Evolutionary conservation across 257 asterid species (phyloP).

Genomic region (Gentiana straminea): DNA sequence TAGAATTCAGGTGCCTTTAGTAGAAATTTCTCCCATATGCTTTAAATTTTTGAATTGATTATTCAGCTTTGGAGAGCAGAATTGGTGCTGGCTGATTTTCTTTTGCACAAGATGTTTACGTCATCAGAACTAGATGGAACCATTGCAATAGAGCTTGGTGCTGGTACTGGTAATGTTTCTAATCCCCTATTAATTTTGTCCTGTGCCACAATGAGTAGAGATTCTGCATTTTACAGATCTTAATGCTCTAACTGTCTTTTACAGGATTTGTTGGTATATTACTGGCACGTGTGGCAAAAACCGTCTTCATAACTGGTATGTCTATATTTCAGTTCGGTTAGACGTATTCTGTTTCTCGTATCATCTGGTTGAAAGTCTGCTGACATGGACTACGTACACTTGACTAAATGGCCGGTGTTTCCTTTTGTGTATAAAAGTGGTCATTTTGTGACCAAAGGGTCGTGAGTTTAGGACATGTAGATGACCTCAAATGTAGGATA

Average conservation of each 20-base stretch:
- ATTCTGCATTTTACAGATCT: neutral
- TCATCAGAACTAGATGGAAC: conserved; percentile 50
- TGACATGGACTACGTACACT: neutral
- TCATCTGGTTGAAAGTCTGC: too few species aligned
- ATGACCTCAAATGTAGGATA: too few species aligned
- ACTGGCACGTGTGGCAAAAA: conserved; percentile 77
- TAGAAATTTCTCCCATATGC: neutral
- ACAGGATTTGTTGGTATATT: conserved; percentile 85
- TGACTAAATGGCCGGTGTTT: neutral
- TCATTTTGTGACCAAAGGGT: too few species aligned
- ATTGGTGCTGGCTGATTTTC: conserved; percentile 75
- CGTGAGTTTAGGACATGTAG: too few species aligned
- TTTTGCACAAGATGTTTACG: conserved; percentile 54
- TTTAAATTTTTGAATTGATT: conserved; percentile 1
- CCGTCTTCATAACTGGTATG: conserved; percentile 81
- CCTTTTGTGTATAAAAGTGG: too few species aligned
- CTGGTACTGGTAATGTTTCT: conserved; percentile 69
- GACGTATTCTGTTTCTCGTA: too few species aligned
- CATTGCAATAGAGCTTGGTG: conserved; percentile 80
- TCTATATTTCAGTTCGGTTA: too few species aligned
- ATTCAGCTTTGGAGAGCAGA: conserved; percentile 90
- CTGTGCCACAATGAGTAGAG: neutral
- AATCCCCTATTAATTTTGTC: neutral
- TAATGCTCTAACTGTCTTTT: conserved; percentile 12
- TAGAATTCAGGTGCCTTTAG: too few species aligned